Base-by-base conservation (phyloP, 495 filamentous ascomycete genomes). In the Hypoxylon perforatum region DNA sequence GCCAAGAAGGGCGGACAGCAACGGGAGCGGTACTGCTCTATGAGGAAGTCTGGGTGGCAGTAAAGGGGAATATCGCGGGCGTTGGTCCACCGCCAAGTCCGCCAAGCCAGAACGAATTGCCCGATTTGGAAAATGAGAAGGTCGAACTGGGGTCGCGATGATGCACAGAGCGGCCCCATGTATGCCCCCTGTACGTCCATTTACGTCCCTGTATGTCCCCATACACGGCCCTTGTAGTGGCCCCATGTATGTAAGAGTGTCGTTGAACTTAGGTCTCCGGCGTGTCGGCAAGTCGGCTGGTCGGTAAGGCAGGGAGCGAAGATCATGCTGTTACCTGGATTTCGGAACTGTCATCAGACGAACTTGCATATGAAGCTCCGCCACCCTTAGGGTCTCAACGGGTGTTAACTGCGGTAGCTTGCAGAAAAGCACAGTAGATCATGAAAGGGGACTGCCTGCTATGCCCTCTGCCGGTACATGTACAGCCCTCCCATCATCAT, bases 291-390 rank as follows among this genome's bases (percentile, higher is more conserved):
- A 49, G 23, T 58, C 65, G 56, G 36, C 44, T 60, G 48, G 23
- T 58, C 53, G 58, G 59, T 50, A 62, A 57, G 59, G 60, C 39
- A 59, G 19, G 41, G 51, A 49, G 10, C 39, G 65, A 54, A 64
- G 66, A 57, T 61, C 66, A 65, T 42, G 50, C 66, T 57, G 61
- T 65, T 69, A 64, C 66, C 66, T 65, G 66, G 66, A 54, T 65
- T 64, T 45, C 66, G 66, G 66, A 69, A 69, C 57, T 69, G 61
- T 63, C 61, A 65, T 61, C 61, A 61, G 61, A 61, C 61, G 66
- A 64, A 65, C 66, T 53, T 69, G 66, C 66, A 69, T 65, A 64
- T 45, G 48, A 42, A 59, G 54, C 59, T 63, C 46, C 53, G 59
- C 53, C 58, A 68, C 65, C 51, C 19, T 35, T 25, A 59, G 12